Conservation (phyloP, 2,329 filamentous ascomycete species). For the Trichophyton mentagrophytes region DNA sequence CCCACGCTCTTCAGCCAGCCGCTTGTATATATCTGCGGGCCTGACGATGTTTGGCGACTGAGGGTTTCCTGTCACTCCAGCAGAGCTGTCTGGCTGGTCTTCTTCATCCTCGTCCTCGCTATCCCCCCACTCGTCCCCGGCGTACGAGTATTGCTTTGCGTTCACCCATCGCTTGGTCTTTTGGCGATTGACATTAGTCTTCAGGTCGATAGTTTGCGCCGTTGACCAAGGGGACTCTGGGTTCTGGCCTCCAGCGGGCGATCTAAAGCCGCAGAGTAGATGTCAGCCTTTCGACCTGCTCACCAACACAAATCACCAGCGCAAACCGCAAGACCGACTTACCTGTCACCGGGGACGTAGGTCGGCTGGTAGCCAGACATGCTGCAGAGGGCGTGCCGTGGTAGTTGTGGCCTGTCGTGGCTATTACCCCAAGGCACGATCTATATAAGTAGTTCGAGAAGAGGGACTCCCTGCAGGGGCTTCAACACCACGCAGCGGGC, state of each 20-base stretch:
- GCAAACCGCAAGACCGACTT: neutral
- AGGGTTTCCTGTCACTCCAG: neutral
- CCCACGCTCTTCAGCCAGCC: constrained; percentile 53
- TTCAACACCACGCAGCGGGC: neutral
- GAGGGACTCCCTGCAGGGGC: too few species aligned
- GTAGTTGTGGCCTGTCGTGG: neutral
- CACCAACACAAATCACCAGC: too few species aligned
- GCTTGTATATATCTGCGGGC: constrained; percentile 65
- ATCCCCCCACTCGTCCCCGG: constrained; percentile 86
- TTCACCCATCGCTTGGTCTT: constrained; percentile 95
- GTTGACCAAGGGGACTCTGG: neutral
- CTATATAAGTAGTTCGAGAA: too few species aligned
- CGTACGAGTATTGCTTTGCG: constrained; percentile 74
- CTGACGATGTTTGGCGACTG: constrained; percentile 48
- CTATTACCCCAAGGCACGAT: neutral
- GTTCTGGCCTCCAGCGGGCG: neutral
- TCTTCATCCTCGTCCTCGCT: constrained; percentile 46
- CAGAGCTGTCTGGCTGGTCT: neutral
- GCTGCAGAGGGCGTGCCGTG: neutral
- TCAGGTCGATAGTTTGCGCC: constrained; percentile 38
- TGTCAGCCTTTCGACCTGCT: neutral
- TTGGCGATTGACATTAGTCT: constrained; percentile 72
- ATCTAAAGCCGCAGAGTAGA: neutral
- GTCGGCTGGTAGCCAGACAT: constrained; percentile 11
- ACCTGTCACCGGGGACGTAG: constrained; percentile 7